These are phyloP conservation scores for Flaveria brownii DNA, from an alignment of 129 eudicot genomes.

Conservation along the genomic window DNA sequence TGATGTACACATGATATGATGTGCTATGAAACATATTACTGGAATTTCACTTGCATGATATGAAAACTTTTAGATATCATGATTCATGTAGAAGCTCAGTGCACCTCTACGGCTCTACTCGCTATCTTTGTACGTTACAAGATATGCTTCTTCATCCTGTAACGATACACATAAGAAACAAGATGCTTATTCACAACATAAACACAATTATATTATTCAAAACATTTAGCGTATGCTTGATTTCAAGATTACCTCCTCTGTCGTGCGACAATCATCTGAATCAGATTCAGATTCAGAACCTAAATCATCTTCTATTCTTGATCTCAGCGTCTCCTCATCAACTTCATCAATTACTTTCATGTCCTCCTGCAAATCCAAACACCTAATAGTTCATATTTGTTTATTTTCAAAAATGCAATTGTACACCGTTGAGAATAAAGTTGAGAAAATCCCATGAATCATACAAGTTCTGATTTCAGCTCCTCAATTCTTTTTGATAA, in stretches of 20 bases:
- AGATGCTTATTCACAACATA: neutral
- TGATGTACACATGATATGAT: neutral
- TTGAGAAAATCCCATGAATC: slow-evolving; percentile 23
- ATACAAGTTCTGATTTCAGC: slow-evolving; percentile 75
- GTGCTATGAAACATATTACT: neutral
- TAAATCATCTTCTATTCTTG: slow-evolving; percentile 52
- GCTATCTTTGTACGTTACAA: slow-evolving; percentile 45
- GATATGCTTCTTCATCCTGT: slow-evolving; percentile 65
- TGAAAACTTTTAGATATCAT: neutral
- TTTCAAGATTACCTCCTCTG: slow-evolving; percentile 41
- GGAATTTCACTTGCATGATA: neutral
- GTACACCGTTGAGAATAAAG: neutral
- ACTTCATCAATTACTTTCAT: slow-evolving; percentile 51
- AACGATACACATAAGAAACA: neutral
- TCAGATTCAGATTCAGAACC: slow-evolving; percentile 39
- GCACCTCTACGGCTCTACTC: slow-evolving; percentile 28
- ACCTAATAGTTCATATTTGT: neutral
- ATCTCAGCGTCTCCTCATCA: slow-evolving; percentile 55
- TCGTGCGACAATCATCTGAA: slow-evolving; percentile 38
- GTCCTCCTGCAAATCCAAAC: slow-evolving; percentile 56
- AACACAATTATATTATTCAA: neutral
- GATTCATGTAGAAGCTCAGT: neutral
- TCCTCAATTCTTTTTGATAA: slow-evolving; percentile 58
- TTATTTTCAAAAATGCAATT: slow-evolving; percentile 1
- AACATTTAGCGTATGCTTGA: neutral